Percentiles rank a stretch among this genome's conserved stretches.
phyloP scores from a whole-genome alignment of 1,284 basidiomycete genomes.

The Xerocomus amazonicus region DNA sequence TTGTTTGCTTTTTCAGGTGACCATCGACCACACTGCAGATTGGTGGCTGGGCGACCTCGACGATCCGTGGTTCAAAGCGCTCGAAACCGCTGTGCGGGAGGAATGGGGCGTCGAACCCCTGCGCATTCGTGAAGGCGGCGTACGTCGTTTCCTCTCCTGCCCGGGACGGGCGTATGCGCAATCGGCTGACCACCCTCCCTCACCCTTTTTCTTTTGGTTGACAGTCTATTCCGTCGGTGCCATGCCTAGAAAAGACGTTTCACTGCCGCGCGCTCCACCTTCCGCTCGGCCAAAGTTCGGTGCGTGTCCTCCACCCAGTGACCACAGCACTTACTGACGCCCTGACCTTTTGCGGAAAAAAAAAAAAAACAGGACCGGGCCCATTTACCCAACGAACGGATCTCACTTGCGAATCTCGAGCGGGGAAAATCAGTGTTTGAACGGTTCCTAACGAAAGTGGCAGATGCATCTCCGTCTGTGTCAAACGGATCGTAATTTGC shows the following conservation, averaged over 20 bases:
- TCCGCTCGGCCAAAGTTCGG: slow-evolving; percentile 83
- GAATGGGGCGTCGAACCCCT: slow-evolving; percentile 86
- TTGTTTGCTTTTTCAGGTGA: slow-evolving; percentile 59
- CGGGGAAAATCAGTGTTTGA: slow-evolving; percentile 74
- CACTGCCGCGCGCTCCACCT: slow-evolving; percentile 80
- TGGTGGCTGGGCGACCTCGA: slow-evolving; percentile 95
- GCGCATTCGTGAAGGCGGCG: slow-evolving; percentile 91
- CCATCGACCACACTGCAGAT: slow-evolving; percentile 81
- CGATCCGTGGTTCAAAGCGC: slow-evolving; percentile 77
- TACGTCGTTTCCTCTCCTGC: slow-evolving; percentile 45
- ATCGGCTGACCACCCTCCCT: too few species aligned
- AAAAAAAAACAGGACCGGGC: slow-evolving; percentile 90
- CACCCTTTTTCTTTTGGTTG: not conserved
- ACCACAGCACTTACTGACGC: too few species aligned
- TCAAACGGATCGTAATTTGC: too few species aligned
- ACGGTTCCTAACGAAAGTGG: slow-evolving; percentile 57
- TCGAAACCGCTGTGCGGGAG: slow-evolving; percentile 77
- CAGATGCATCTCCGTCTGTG: slow-evolving; percentile 16
- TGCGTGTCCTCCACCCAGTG: too few species aligned
- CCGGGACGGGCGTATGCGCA: too few species aligned
- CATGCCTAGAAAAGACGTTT: slow-evolving; percentile 90
- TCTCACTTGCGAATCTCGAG: slow-evolving; percentile 71
- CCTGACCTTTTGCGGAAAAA: too few species aligned
- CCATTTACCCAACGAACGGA: slow-evolving; percentile 83
- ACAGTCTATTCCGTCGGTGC: slow-evolving; percentile 87